Conservation (phyloP, 169 alveolate genomes). For the Perkinsus chesapeaki region DNA sequence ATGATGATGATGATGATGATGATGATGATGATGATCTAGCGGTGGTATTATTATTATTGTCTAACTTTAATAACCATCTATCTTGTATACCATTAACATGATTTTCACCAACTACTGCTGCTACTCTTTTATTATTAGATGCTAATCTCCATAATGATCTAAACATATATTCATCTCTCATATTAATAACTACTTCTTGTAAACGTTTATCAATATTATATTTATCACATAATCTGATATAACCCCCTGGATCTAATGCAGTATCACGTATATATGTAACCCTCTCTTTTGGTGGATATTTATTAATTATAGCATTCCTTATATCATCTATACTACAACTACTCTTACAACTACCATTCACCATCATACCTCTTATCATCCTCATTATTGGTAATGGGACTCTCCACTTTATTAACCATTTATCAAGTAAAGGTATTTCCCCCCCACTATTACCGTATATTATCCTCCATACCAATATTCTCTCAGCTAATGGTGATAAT, state of each 20-base stretch:
- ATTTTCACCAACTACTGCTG: neutral
- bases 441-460: neutral
- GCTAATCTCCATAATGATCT: neutral
- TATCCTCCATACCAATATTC: neutral
- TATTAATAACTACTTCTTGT: neutral
- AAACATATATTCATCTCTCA: neutral
- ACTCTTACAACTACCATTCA: neutral
- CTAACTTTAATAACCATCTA: neutral
- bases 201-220: neutral
- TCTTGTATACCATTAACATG: neutral
- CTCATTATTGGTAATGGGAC: neutral
- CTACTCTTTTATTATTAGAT: neutral
- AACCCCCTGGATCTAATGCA: neutral
- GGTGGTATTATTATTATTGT: neutral
- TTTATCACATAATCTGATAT: neutral
- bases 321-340: neutral
- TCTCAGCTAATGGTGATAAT: neutral
- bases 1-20: too few species aligned
- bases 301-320: neutral
- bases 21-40: too few species aligned
- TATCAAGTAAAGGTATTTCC: neutral
- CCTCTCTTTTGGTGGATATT: neutral
- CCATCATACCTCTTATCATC: neutral
- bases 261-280: neutral
- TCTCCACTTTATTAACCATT: neutral